Base-by-base conservation (phyloP, 306 rosid species). In the Prunus padus region DNA sequence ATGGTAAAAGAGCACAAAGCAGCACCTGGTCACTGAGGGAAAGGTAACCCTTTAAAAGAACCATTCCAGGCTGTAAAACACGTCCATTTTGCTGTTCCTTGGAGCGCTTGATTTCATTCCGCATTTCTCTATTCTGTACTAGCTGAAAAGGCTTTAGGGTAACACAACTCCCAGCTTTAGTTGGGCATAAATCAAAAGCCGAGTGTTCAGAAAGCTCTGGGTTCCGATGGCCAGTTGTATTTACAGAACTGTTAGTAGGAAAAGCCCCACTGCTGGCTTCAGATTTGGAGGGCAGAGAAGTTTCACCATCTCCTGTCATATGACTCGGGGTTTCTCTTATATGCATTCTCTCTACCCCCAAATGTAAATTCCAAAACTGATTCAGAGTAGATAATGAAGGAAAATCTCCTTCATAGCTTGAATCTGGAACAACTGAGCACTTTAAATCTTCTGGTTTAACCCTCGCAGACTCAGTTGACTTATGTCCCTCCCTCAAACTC, bases 1-100 rank as follows among this genome's bases (percentile, higher is more conserved):
- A 25, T 49, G 49, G 15, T 28, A 37, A 65, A 22, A 46, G 52
- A 23, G 19, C 55, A 47, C 2, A 57, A 74, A 18, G 42, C 20
- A 67, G 52, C 50, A 89, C 91, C 95, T 92, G 96, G 28, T 89
- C 92, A 12, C n/a, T 42, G 13, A 56, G 3, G 3, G 84, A 54
- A 67, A 95, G 74, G 81, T 68, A 77, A 10, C 73, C 28, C 85
- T 83, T 95, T 74, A 89, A 76, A 61, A 69, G 74, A 30, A 92
- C 78, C 98, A 95, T 85, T 42, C 97, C 97, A 50, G 89, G 42
- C 69, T 82, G 79, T 54, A 89, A 82, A 2, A 82, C 50, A 2
- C 0, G 5, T 37, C 70, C 76, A 49, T 22, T 62, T n/a, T 20
- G 11, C 25, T 52, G 71, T 47, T 76, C 85, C 77, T 3, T 1